Evolutionary conservation across 179 eudicot genomes (phyloP).

Genomic region (Sideroxylon spinosum): DNA sequence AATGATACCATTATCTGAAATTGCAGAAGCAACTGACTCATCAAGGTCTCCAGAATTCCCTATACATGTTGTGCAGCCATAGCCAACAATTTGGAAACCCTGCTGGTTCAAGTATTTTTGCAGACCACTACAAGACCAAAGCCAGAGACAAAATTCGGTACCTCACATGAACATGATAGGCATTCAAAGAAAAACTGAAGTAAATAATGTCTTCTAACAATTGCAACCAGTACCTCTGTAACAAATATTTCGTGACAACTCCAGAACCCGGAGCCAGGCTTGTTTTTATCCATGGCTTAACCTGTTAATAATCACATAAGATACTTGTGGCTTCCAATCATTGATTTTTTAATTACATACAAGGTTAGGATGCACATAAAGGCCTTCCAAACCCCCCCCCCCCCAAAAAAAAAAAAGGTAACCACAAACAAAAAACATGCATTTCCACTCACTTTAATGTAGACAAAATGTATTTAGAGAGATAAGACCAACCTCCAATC

Average conservation of each 20-base stretch:
- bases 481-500: slow-evolving; percentile 70
- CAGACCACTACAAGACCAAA: slow-evolving; percentile 61
- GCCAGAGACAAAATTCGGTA: slow-evolving; percentile 2
- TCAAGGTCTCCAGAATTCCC: slow-evolving; percentile 97
- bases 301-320: slow-evolving; percentile 43
- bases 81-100: slow-evolving; percentile 88
- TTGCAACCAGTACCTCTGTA: slow-evolving; percentile 51
- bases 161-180: neutral
- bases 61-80: slow-evolving; percentile 98
- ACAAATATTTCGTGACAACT: slow-evolving; percentile 84
- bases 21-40: slow-evolving; percentile 85
- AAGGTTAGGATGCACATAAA: slow-evolving; percentile 1
- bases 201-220: neutral
- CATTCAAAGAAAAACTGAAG: neutral
- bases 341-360: neutral
- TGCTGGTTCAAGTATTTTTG: slow-evolving; percentile 85
- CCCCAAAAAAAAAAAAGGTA: neutral
- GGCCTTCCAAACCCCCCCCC: neutral
- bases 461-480: neutral
- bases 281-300: slow-evolving; percentile 97
- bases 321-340: neutral
- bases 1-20: slow-evolving; percentile 68
- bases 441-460: neutral
- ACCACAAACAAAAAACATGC: neutral
- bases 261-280: slow-evolving; percentile 99